Base-by-base conservation (phyloP, 2,329 filamentous ascomycete species). In the Diaporthe capsici region DNA sequence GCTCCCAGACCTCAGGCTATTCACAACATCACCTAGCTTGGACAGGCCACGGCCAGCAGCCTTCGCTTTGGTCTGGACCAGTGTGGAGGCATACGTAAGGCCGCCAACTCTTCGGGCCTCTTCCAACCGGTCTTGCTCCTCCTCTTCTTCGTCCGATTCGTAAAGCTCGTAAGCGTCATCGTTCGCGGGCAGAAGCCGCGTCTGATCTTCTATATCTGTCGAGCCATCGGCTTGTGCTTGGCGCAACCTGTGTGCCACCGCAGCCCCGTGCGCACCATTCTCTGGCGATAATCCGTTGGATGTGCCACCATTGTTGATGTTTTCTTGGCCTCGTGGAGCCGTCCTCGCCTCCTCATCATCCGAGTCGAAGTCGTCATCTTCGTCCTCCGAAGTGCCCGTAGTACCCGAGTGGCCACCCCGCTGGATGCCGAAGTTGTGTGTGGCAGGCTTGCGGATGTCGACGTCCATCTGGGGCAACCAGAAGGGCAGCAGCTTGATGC, bases 381-480 rank as follows among this genome's bases (percentile, higher is more conserved):
- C 92, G 67, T 94, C 90, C 71, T 95, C 93, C 25, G 94, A 94
- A 22, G 93, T 95, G 0, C 94, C 96, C 31, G 94, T 92, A 51
- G 92, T 94, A 47, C 92, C 92, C 72, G 94, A 95, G 28, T 94
- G 90, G 9, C 91, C 92, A 0, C 94, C 92, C 47, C 96, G 90
- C 81, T 94, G 93, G 80, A 99, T 98, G 73, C 97, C 97, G 82
- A 98, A 98, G 79, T 94, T 92, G 81, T 97, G 95, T 5, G 92
- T 95, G 42, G 92, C 91, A 1, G 97, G 95, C 85, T 99, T 99
- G 79, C 96, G 94, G 80, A 99, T 99, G 82, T 99, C 97, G 34
- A 97, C 92, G 79, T 98, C 93, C 97, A 99, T 99, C 85, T 99
- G 97, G 1, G 97, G 97, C 88, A 96, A 94, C 97, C 97, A 99